phyloP scores from a whole-genome alignment of 176 grass and related monocot species.

The Oryza rufipogon region DNA sequence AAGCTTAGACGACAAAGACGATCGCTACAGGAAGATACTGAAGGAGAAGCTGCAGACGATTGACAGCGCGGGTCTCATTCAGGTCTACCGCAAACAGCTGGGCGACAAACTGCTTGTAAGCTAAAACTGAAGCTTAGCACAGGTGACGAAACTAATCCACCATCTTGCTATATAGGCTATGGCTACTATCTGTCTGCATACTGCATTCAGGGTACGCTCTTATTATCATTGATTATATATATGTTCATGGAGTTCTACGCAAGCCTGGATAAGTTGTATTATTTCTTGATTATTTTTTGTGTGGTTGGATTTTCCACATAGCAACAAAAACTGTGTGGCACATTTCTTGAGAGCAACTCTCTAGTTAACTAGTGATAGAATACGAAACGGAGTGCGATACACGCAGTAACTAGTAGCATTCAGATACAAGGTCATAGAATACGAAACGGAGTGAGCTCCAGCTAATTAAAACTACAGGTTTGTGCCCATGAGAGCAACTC shows the following conservation, averaged over 20 bases:
- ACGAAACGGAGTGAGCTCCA: too few relatives aligned
- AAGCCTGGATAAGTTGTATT: background rate
- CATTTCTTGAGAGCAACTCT: background rate
- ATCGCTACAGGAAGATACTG: constrained; percentile 73
- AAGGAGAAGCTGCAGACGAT: constrained; percentile 80
- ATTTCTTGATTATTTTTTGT: background rate
- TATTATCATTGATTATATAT: background rate
- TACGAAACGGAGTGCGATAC: too few relatives aligned
- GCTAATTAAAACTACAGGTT: too few relatives aligned
- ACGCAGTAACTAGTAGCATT: too few relatives aligned
- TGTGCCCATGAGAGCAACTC: too few relatives aligned
- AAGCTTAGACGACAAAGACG: constrained; percentile 79
- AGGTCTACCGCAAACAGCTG: constrained; percentile 88
- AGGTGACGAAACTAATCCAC: background rate
- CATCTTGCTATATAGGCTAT: background rate
- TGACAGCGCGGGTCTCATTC: constrained; percentile 75
- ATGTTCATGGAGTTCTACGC: background rate
- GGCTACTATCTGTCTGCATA: constrained; percentile 6
- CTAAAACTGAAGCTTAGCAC: background rate
- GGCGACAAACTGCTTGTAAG: constrained; percentile 63
- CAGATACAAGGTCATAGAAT: too few relatives aligned
- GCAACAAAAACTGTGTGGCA: background rate
- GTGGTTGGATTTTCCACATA: background rate
- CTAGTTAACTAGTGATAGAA: too few relatives aligned
- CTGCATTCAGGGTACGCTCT: background rate